phyloP scores from a whole-genome alignment of 805 yeast genomes.

The Cyberlindnera meyerae region DNA sequence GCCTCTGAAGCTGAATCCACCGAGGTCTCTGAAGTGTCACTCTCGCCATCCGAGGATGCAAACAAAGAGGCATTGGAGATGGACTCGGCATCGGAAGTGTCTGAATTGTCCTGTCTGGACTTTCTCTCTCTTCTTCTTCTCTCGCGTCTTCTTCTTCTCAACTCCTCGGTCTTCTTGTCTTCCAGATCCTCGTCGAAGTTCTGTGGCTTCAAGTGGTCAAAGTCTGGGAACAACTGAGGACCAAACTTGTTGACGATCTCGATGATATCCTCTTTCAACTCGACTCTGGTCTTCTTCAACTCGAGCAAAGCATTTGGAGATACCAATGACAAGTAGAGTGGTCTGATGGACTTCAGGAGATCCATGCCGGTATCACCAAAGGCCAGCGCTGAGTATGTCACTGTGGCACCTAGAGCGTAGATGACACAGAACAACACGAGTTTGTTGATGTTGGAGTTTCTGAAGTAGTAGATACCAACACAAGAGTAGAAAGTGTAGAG shows the following conservation, averaged over 20 bases:
- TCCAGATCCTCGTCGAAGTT: constrained; percentile 29
- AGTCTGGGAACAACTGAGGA: constrained; percentile 82
- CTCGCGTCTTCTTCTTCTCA: constrained; percentile 33
- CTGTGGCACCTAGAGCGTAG: constrained; percentile 60
- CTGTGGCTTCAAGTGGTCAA: constrained; percentile 40
- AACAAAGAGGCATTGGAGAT: constrained; percentile 36
- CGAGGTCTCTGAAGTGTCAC: constrained; percentile 28
- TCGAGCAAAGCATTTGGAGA: constrained; percentile 52
- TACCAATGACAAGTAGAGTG: constrained; percentile 63
- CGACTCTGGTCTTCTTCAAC: constrained; percentile 56
- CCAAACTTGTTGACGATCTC: constrained; percentile 77
- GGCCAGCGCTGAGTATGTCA: constrained; percentile 86
- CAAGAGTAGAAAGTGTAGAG: constrained; percentile 77
- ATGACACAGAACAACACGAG: constrained; percentile 33
- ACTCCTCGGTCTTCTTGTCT: constrained; percentile 32
- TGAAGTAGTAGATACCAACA: constrained; percentile 39
- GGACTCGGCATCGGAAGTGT: constrained; percentile 39
- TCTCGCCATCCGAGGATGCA: constrained; percentile 34
- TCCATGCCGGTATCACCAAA: constrained; percentile 95
- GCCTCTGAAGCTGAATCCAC: constrained; percentile 11
- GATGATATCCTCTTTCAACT: constrained; percentile 69
- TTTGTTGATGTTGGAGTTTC: constrained; percentile 30
- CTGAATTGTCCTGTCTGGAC: constrained; percentile 1
- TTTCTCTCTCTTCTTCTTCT: constrained; percentile 21
- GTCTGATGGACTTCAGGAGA: constrained; percentile 74